Percentiles rank a stretch among this genome's conserved stretches.
Conservation (phyloP, 257 asterid genomes). For the Primulina huaijiensis region DNA sequence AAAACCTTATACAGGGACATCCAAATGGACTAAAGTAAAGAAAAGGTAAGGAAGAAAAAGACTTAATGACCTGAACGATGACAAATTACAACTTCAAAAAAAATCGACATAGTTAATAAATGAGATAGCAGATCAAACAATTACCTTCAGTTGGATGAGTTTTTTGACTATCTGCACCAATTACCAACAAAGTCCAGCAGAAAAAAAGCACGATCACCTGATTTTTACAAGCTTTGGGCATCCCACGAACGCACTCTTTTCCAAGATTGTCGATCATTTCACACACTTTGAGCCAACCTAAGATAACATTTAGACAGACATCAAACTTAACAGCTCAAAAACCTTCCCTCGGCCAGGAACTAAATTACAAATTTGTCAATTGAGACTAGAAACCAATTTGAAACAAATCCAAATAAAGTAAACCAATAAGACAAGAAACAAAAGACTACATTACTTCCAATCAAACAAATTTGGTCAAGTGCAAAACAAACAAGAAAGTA, state of each 20-base stretch:
- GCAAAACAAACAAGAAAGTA: not conserved
- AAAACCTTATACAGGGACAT: too few relatives aligned
- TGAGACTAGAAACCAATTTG: not conserved
- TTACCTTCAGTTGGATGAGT: conserved; percentile 75
- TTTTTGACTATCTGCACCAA: conserved; percentile 37
- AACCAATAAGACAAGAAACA: not conserved
- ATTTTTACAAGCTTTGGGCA: conserved; percentile 24
- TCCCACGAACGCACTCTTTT: conserved; percentile 26
- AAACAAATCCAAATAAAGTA: not conserved
- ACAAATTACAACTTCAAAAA: too few relatives aligned
- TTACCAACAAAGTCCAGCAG: conserved; percentile 34
- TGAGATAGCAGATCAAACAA: not conserved
- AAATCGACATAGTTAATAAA: not conserved
- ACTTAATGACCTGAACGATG: too few relatives aligned
- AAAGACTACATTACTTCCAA: not conserved
- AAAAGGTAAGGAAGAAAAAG: too few relatives aligned
- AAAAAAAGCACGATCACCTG: conserved; percentile 34
- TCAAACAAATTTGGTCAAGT: too few relatives aligned
- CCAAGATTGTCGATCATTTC: conserved; percentile 27
- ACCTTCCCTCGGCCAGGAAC: not conserved
- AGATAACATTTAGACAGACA: conserved; percentile 11
- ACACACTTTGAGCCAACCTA: conserved; percentile 30
- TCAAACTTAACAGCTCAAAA: conserved; percentile 3
- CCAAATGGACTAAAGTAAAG: too few relatives aligned
- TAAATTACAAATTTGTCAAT: not conserved